Evolutionary conservation across 108 stramenopile genomes (phyloP), one percentile per base, ranked within the genome.

Genomic region (Stephanodiscus minutulus): DNA sequence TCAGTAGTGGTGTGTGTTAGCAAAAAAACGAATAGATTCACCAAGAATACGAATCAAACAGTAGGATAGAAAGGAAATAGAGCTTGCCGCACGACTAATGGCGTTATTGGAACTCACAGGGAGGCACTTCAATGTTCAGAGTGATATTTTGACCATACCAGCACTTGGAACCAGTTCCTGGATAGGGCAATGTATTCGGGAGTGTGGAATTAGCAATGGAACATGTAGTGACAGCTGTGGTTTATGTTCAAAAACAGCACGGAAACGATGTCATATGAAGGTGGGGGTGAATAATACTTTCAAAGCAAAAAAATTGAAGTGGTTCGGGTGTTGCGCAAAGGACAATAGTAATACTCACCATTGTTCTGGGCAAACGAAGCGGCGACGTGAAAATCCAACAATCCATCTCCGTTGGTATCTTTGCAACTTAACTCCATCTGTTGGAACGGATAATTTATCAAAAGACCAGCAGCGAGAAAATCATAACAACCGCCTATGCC

Each of bases 341-440:
- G 50, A 20, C 49, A 44, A 56, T n/a, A n/a, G n/a, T n/a, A 70
- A 41, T 56, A 25, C 13, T 25, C 20, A 36, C 29, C 46, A 9
- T 2, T 29, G 2, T 21, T 36, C 20, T 60, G 33, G 18, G 33
- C 3, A 55, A 35, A 70, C 10, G 47, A 25, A 28, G 49, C 48
- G 0, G 69, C 69, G 21, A 61, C 21, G 12, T 59, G 22, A 48
- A 70, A 70, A 50, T 70, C 69, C 33, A 70, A 31, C 41, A 61
- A 33, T 43, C 59, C 58, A 36, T 70, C 25, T 6, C 4, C 33
- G 49, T 20, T 46, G 10, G 12, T 61, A 49, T 70, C 69, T 48
- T 22, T 24, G 28, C 69, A 70, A 35, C 48, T 49, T 2, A 70
- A 31, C 28, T 4, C n/a, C 21, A 68, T 55, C 55, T 44, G 9